Base-by-base conservation (phyloP, 1,139 yeast genomes). In the Hanseniaspora gamundiae region DNA sequence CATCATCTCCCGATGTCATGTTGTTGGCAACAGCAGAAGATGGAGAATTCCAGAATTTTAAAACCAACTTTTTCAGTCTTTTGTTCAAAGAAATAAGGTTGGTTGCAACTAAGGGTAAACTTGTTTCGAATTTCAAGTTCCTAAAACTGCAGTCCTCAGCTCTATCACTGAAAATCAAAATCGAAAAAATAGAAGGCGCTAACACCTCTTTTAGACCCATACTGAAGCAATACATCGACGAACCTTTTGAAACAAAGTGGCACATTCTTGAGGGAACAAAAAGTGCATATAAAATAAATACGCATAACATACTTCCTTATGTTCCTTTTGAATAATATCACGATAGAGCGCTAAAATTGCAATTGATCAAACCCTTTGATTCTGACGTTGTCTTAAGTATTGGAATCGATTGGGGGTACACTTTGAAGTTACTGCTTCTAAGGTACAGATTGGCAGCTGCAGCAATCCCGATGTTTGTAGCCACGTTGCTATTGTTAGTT, bases 271-370 rank as follows among this genome's bases (percentile, higher is more conserved):
- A 77, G 44, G 52, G 75, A 1, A 60, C 64, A 4, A 57, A 65
- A 9, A 53, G 48, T 60, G 39, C 60, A 35, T 52, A 70, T 33
- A 61, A 66, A 52, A 56, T 76, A 39, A 66, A 70, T 11, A 67
- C 79, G 56, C 93, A 84, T 57, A 84, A 85, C n/a, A 70, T 79
- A 26, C 80, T 94, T 0, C 95, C 95, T 1, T 87, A 69, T 57
- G 73, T 83, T 9, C 91, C 94, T 2, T 72, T 72, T 49, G 58
- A 54, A 27, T 49, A 48, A 28, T 42, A 47, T 1, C 44, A 48
- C 24, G 47, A 52, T 17, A 53, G 49, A 20, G 42, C 56, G 2
- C 36, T 58, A n/a, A 47, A 49, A 22, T 45, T 61, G 13, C 48
- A 52, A 27, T 39, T 57, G 6, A 43, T 52, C 19, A 35, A 48